Evolutionary conservation across 208 protist species (phyloP).

Genomic region (Leptomonas pyrrhocoris): DNA sequence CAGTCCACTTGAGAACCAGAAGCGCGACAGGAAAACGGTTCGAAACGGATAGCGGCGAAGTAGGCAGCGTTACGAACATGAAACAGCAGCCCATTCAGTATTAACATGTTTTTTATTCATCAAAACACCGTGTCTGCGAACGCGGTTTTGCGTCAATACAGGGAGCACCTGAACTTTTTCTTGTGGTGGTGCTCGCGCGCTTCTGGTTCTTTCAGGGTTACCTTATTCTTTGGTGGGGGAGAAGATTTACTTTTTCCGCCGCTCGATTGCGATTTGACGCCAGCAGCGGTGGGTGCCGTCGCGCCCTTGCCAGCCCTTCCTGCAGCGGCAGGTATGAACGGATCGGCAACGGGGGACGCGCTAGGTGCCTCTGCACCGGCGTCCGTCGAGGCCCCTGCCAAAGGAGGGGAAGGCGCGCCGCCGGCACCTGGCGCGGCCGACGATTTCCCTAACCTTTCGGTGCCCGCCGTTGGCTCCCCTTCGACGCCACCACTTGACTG

Average conservation of each 20-base stretch:
- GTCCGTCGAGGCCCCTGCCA: background rate
- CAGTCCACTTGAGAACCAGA: too few relatives aligned
- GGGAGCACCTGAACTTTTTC: conserved; percentile 25
- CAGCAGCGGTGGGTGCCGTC: background rate
- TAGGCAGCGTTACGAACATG: background rate
- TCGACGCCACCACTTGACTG: background rate
- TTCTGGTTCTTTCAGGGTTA: conserved; percentile 20
- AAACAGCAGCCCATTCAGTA: too few relatives aligned
- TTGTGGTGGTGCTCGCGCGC: conserved; percentile 17
- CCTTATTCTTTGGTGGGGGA: conserved; percentile 10
- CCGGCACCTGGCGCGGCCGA: background rate
- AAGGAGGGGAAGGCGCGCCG: background rate
- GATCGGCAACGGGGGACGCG: background rate
- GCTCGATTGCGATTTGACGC: background rate
- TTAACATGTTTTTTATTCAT: too few relatives aligned
- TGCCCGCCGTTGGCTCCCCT: background rate
- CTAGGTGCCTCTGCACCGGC: background rate
- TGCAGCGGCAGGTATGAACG: conserved; percentile 2
- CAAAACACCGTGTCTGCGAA: background rate
- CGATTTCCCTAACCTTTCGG: background rate
- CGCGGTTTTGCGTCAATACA: background rate
- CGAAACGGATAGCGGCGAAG: too few relatives aligned
- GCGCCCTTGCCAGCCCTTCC: background rate
- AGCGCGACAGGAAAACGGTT: too few relatives aligned
- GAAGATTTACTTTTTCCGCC: conserved; percentile 2